Evolutionary conservation across 2,329 filamentous ascomycete species (phyloP), one percentile per base, ranked within the genome.

Genomic region (Fusarium mangiferae): DNA sequence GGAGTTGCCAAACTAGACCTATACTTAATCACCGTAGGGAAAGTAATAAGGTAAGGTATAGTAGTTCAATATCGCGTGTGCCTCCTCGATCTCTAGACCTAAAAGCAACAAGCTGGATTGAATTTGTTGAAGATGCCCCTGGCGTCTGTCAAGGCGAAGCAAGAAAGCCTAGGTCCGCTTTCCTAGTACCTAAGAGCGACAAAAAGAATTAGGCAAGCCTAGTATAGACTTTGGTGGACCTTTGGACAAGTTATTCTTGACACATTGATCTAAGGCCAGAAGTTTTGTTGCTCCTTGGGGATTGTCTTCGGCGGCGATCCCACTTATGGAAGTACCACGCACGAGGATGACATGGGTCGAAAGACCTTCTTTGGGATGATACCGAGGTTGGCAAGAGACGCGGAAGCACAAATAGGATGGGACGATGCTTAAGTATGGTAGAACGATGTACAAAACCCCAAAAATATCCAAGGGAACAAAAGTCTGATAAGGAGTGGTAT

Each of bases 291-390:
- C 13, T 36, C 63, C 75, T 72, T 72, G 74, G 46, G 52, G 66
- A 63, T 62, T 74, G 57, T 68, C 61, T 52, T 75, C 75, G 75
- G 76, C 63, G 65, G 71, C 73, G 76, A 78, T 75, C 71, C 76
- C 76, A 72, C 72, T 78, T 78, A 75, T 51, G 75, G 75, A 62
- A 75, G 46, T 70, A 66, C 65, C 61, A 69, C 58, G 61, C 68
- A 68, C 60, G 48, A 70, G 48, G 62, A 62, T 30, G 74, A 62
- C 68, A 70, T 64, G 73, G 75, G 72, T 65, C 54, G 20, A 64
- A 46, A 35, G 36, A 30, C 22, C 30, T 64, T 49, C 36, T 63
- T 54, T 41, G 66, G 60, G 51, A 41, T 17, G 58, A 46, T 63
- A 57, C 61, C 63, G 57, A 62, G 58, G 45, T 54, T 72, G 65